Base-by-base conservation (phyloP, 345 rosid species). In the Rubroshorea leprosula region DNA sequence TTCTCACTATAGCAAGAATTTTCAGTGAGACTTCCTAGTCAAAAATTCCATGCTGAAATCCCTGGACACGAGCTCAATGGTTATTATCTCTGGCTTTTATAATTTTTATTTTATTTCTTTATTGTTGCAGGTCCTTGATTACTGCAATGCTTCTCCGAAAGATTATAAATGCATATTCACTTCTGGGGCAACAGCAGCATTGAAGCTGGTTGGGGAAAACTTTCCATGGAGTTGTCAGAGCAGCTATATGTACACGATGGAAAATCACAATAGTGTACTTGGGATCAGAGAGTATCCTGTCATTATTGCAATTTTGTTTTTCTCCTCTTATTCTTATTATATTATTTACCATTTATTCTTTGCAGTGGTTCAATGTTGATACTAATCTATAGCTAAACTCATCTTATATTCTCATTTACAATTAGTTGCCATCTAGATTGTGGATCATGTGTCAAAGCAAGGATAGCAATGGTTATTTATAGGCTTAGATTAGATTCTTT, bases 241-340 rank as follows among this genome's bases (percentile, higher is more conserved):
- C 73, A 65, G 69, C 64, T 93, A 78, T 72, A 72, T 83, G 85
- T 89, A 93, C 67, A 78, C 97, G 8, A 80, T 77, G 86, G 99
- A 89, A 75, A 93, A 93, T 70, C 97, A 93, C 70, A 93, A 93
- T 59, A 93, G 99, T 51, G 99, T 89, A 49, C 94, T 89, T 64
- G 99, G 99, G 63, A 87, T 93, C 53, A 80, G 99, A 79, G 97
- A 92, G 93, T 92, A 92, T 86, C 85, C 84, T 83, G 12, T 50
- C 19, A 27, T 54, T 29, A 6, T 27, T 65, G 18, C 55, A 0
- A 12, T 17, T 49, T 57, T 57, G 12, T 6, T 14, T 22, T 26
- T 13, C 4, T 31, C 41, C 4, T 31, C 41, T 5, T 31, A 60
- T 23, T 50, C 38, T 51, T 11, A n/a, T n/a, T n/a, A n/a, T 23